Evolutionary conservation across 108 stramenopile species (phyloP).

Genomic region (Nitzschia palea): DNA sequence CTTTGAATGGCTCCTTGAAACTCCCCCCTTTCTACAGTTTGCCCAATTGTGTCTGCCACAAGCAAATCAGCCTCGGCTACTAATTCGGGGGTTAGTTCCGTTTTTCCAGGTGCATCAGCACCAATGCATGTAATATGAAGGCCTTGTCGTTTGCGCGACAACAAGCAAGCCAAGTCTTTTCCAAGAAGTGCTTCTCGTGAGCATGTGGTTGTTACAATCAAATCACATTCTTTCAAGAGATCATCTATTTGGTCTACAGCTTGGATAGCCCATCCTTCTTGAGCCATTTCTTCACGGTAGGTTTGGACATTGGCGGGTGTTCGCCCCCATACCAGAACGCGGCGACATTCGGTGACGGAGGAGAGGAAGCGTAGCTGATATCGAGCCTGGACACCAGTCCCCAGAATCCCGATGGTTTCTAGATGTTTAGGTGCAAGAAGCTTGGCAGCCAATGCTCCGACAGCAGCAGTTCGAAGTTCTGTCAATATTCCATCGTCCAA

Average conservation of each 20-base stretch:
- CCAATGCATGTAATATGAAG: conserved; percentile 72
- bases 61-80: conserved; percentile 52
- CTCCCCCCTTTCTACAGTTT: conserved; percentile 63
- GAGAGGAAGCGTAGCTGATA: conserved; percentile 58
- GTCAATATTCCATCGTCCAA: conserved; percentile 73
- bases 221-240: conserved; percentile 42
- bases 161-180: background rate
- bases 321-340: conserved; percentile 58
- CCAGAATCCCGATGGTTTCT: conserved; percentile 55
- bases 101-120: conserved; percentile 69
- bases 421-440: conserved; percentile 40
- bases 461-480: conserved; percentile 73
- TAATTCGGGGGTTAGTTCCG: conserved; percentile 48
- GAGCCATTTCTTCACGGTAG: conserved; percentile 44
- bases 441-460: conserved; percentile 65
- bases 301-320: conserved; percentile 32
- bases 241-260: conserved; percentile 29
- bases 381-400: conserved; percentile 69
- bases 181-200: conserved; percentile 54
- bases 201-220: conserved; percentile 71
- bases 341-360: conserved; percentile 49
- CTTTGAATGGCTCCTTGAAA: conserved; percentile 39
- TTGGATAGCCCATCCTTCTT: conserved; percentile 56
- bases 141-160: conserved; percentile 12
- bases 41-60: conserved; percentile 52